Base-by-base conservation (phyloP, 2,329 filamentous ascomycete genomes). In the Colletotrichum sansevieriae region DNA sequence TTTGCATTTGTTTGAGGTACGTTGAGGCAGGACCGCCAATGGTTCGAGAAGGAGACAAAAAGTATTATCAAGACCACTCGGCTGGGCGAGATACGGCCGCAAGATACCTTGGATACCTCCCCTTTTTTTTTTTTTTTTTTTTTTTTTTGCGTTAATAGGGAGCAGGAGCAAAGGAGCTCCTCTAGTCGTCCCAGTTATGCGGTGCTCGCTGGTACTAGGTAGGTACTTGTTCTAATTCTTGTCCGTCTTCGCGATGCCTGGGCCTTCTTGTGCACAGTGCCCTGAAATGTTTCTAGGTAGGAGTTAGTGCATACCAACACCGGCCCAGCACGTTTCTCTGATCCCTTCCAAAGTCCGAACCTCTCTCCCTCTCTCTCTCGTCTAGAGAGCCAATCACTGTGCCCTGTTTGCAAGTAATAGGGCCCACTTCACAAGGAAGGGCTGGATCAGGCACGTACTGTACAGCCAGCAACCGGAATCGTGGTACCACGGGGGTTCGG, bases 31-130 rank as follows among this genome's bases (percentile, higher is more conserved):
- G 13, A 51, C 12, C 37, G 61, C 61, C 61, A 60, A 60, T 58
- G 55, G 47, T 68, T 60, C 47, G 62, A 59, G 61, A 68, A 68
- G 22, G 49, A 65, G 65, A 60, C 18, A 18, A 68, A 68, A 29
- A 1, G 61, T 33, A 65, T 65, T 37, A 54, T 60, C 18, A 25
- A 57, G 54, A 51, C 41, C 47, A 41, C 12, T 60, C 20, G 33
- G 61, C 39, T 55, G 62, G 65, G 47, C 59, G 55, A 54, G 33
- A 13, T 65, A 47, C 65, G 65, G 62, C 62, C 65, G 65, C 65
- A 65, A 68, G 47, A 29, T 6, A 25, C 3, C 1, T 25, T 25
- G 18, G 18, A 18, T 18, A 18, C 18, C 18, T 18, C 2, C 18
- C 18, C 18, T 18, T 18, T 18, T 18, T 18, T 25, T 25, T 25